phyloP scores from a whole-genome alignment of 805 yeast species.

The Naumovozyma baii region DNA sequence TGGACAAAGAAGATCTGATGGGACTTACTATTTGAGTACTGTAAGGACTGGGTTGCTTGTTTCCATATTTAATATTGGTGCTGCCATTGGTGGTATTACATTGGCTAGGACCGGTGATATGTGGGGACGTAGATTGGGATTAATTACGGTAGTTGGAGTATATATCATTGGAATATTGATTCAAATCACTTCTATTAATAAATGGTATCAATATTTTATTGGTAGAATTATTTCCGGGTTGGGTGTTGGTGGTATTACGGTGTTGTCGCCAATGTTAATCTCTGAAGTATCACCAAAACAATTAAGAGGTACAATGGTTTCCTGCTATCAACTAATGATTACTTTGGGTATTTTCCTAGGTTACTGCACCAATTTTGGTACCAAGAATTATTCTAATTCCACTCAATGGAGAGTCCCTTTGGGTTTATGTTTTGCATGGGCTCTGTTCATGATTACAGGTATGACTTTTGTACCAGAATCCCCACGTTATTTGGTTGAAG shows the following conservation, averaged over 20 bases:
- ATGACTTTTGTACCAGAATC: constrained; percentile 61
- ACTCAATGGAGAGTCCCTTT: constrained; percentile 73
- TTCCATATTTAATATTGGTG: constrained; percentile 60
- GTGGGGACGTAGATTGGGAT: constrained; percentile 56
- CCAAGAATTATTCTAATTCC: constrained; percentile 29
- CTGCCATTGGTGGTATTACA: constrained; percentile 63
- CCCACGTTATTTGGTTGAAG: constrained; percentile 58
- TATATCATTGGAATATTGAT: constrained; percentile 61
- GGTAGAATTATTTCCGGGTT: constrained; percentile 66
- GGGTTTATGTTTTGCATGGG: constrained; percentile 48
- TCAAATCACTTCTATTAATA: constrained; percentile 46
- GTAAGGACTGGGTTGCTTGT: constrained; percentile 23
- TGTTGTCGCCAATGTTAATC: constrained; percentile 64
- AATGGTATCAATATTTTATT: constrained; percentile 65
- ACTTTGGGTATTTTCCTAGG: constrained; percentile 73
- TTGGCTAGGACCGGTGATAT: constrained; percentile 51
- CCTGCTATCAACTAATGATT: constrained; percentile 63
- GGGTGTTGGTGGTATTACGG: constrained; percentile 70
- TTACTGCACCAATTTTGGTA: constrained; percentile 66
- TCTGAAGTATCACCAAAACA: constrained; percentile 35
- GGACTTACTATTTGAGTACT: constrained; percentile 17
- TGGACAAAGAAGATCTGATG: constrained; percentile 15
- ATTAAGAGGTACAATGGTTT: constrained; percentile 65
- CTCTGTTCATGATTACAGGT: constrained; percentile 33
- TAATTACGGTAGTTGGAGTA: constrained; percentile 49